Percentiles rank a stretch among this genome's conserved stretches.
phyloP scores from a whole-genome alignment of 805 yeast genomes.

The Teunomyces pallodes region DNA sequence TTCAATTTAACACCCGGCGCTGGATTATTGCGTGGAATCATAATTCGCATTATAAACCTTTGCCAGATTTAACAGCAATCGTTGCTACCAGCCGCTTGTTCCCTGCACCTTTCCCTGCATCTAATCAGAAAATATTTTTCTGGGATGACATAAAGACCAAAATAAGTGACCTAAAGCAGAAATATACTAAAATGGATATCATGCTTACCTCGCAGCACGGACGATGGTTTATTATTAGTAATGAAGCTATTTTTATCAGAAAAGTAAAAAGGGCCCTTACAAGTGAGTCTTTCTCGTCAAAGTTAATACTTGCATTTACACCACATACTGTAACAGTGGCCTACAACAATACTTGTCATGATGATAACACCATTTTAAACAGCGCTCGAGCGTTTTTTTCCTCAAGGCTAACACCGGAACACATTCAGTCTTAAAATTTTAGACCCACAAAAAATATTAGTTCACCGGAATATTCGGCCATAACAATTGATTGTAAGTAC shows the following conservation, averaged over 20 bases:
- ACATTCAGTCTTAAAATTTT: not conserved
- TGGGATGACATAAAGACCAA: not conserved
- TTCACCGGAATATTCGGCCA: not conserved
- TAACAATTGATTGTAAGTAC: not conserved
- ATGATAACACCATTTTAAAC: slow-evolving; percentile 17
- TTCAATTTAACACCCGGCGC: slow-evolving; percentile 13
- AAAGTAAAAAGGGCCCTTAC: not conserved
- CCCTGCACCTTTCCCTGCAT: not conserved
- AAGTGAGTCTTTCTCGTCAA: not conserved
- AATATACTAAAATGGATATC: not conserved
- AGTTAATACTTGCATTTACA: not conserved
- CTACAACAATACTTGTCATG: slow-evolving; percentile 8
- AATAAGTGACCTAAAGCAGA: not conserved
- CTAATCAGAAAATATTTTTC: not conserved
- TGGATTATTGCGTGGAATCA: slow-evolving; percentile 20
- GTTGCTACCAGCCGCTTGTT: not conserved
- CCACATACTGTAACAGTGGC: not conserved
- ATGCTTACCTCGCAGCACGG: not conserved
- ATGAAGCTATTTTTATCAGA: not conserved
- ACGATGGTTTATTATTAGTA: not conserved
- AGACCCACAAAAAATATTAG: not conserved
- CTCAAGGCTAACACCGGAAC: not conserved
- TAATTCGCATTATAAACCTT: not conserved
- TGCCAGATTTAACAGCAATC: not conserved
- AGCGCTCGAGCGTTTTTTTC: slow-evolving; percentile 5